These are phyloP conservation scores for Globisporangium cystogenes DNA, from an alignment of 352 stramenopile species.

Conservation along the genomic window DNA sequence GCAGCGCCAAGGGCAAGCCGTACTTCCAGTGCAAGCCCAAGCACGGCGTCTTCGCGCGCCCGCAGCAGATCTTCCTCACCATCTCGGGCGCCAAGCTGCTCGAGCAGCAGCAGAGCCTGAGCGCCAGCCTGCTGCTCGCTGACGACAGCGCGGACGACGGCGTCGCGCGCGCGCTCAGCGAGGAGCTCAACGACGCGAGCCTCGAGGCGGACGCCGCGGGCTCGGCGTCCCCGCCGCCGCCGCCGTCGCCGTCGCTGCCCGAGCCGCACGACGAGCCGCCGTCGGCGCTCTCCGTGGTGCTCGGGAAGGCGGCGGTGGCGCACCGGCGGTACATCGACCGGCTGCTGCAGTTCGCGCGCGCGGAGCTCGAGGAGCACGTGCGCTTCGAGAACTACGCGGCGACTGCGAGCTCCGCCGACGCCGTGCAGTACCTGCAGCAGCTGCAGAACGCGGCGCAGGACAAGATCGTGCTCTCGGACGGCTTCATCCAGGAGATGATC, in stretches of 20 bases:
- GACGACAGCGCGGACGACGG: slow-evolving; percentile 22
- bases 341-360: slow-evolving; percentile 55
- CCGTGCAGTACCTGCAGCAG: slow-evolving; percentile 83
- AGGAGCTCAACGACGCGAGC: slow-evolving; percentile 17
- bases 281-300: slow-evolving; percentile 57
- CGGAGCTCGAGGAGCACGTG: slow-evolving; percentile 72
- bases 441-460: slow-evolving; percentile 82
- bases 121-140: slow-evolving; percentile 14
- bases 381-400: slow-evolving; percentile 68
- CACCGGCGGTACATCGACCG: slow-evolving; percentile 72
- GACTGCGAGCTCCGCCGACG: slow-evolving; percentile 75
- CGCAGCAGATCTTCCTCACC: slow-evolving; percentile 70
- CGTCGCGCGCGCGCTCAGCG: slow-evolving; percentile 14
- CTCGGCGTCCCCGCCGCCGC: slow-evolving; percentile 9
- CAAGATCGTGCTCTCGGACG: slow-evolving; percentile 83
- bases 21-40: slow-evolving; percentile 80
- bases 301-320: slow-evolving; percentile 48
- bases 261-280: slow-evolving; percentile 29
- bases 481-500: slow-evolving; percentile 85
- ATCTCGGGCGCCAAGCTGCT: slow-evolving; percentile 50
- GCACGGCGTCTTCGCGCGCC: slow-evolving; percentile 72
- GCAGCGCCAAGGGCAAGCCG: slow-evolving; percentile 70
- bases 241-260: slow-evolving; percentile 15
- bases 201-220: not conserved
- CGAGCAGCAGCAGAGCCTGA: slow-evolving; percentile 29